Percentiles rank a stretch among this genome's conserved stretches.
Evolutionary conservation across 2,329 filamentous ascomycete species (phyloP).

Genomic region (Thielaviopsis cerberus): DNA sequence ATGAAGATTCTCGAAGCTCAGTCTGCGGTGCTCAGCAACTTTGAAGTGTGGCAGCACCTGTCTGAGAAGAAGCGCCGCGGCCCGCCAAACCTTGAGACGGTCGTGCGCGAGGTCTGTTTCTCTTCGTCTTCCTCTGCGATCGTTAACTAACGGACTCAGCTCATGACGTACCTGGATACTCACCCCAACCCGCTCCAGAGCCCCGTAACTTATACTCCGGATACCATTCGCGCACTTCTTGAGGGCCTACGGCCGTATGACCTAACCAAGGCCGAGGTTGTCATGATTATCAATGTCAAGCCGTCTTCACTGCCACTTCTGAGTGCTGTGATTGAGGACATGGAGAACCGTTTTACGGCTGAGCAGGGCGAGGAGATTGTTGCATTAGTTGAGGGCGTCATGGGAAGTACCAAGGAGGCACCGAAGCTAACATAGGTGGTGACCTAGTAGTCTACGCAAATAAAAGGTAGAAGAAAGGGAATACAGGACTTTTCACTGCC

Average conservation of each 20-base stretch:
- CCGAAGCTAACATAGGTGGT: slow-evolving; percentile 15
- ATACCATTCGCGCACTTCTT: slow-evolving; percentile 34
- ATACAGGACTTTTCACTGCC: neutral
- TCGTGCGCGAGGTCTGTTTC: slow-evolving; percentile 42
- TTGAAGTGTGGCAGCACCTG: slow-evolving; percentile 52
- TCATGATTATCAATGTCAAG: slow-evolving; percentile 50
- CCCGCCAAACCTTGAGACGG: slow-evolving; percentile 38
- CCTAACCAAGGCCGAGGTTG: slow-evolving; percentile 47
- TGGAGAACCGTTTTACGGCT: slow-evolving; percentile 39
- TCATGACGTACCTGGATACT: slow-evolving; percentile 41
- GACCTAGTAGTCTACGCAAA: neutral
- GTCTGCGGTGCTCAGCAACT: slow-evolving; percentile 51
- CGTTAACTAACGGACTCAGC: slow-evolving; percentile 21
- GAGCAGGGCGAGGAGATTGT: slow-evolving; percentile 42
- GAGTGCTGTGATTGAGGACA: slow-evolving; percentile 47
- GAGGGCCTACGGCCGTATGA: slow-evolving; percentile 36
- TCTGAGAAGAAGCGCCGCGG: slow-evolving; percentile 32
- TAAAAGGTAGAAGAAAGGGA: neutral
- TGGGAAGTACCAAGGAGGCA: slow-evolving; percentile 27
- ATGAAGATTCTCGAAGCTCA: slow-evolving; percentile 59
- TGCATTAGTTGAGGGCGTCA: slow-evolving; percentile 34
- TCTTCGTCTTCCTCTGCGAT: neutral
- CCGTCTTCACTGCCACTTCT: slow-evolving; percentile 38
- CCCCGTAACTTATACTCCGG: slow-evolving; percentile 33
- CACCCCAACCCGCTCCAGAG: slow-evolving; percentile 36